phyloP scores from a whole-genome alignment of 306 rosid species.

The Rosa chinensis region DNA sequence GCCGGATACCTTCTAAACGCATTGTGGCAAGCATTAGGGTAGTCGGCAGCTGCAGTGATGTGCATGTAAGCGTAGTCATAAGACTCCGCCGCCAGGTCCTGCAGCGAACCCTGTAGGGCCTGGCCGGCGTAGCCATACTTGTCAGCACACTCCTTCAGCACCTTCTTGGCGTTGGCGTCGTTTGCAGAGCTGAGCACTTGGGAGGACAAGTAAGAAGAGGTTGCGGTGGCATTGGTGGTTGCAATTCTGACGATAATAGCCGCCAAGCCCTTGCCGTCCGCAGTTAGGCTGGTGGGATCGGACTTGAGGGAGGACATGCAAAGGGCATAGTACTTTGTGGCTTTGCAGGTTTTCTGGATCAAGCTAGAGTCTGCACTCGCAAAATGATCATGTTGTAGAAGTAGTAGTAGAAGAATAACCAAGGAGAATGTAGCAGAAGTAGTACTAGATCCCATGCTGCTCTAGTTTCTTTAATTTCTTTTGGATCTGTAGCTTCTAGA shows the following conservation, averaged over 20 bases:
- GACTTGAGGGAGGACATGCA: constrained; percentile 74
- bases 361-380: constrained; percentile 52
- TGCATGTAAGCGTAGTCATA: constrained; percentile 81
- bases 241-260: constrained; percentile 60
- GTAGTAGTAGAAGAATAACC: constrained; percentile 14
- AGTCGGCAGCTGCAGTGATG: constrained; percentile 73
- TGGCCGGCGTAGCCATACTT: constrained; percentile 65
- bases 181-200: constrained; percentile 36
- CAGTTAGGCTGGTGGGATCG: constrained; percentile 51
- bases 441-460: constrained; percentile 35
- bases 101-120: constrained; percentile 55
- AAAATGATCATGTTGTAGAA: constrained; percentile 15
- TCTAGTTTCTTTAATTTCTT: not conserved
- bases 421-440: constrained; percentile 28
- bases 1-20: constrained; percentile 49
- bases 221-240: constrained; percentile 65
- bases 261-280: constrained; percentile 76
- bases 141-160: constrained; percentile 69
- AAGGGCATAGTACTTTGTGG: constrained; percentile 66
- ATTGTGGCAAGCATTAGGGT: constrained; percentile 78
- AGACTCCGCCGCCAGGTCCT: constrained; percentile 52
- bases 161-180: constrained; percentile 39
- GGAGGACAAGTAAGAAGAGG: constrained; percentile 69
- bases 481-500: not conserved
- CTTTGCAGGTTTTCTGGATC: constrained; percentile 70